Base-by-base conservation (phyloP, 306 rosid species). In the Inga leiocalycina region DNA sequence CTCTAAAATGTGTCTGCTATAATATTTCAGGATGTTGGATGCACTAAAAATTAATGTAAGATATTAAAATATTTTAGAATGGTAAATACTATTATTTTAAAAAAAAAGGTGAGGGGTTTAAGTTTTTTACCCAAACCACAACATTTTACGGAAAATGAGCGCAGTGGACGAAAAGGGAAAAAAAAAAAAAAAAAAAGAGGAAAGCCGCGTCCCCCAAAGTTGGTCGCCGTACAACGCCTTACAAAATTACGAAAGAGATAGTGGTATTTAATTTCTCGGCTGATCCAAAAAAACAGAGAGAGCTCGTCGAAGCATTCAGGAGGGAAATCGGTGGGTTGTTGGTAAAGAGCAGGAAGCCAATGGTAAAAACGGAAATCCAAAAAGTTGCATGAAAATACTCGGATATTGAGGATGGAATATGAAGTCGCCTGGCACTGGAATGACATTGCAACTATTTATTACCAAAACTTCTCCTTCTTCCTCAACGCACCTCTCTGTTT, bases 371-470 rank as follows among this genome's bases (percentile, higher is more conserved):
- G 93, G 94, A 77, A 90, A 30, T 12, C 22, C 19, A 20, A 75
- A 85, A 93, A 74, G 74, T 87, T 90, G 99, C 98, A 93, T 96
- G 98, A 80, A 79, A 74, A 37, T 78, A 82, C 86, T 78, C 87
- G 62, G 75, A 80, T 64, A 22, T 81, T 86, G 79, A 88, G 92
- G 82, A 13, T 10, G 35, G 67, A 49, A 66, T 54, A 75, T 22
- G 84, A 84, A 70, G 91, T 89, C 94, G 92, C 89, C 78, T 92
- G 97, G 93, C 90, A 77, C 16, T 80, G 82, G 77, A 39, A 39
- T 39, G 43, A 39, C 4, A 76, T 71, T 27, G 71, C 83, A 87
- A 80, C 94, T 81, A 90, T 90, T 87, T 86, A 89, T 87, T 80
- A 87, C 92, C 96, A 85, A 82, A 64, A 69, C 65, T 80, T 34